Evolutionary conservation across 805 yeast species (phyloP).

Genomic region (Pichia insulana): DNA sequence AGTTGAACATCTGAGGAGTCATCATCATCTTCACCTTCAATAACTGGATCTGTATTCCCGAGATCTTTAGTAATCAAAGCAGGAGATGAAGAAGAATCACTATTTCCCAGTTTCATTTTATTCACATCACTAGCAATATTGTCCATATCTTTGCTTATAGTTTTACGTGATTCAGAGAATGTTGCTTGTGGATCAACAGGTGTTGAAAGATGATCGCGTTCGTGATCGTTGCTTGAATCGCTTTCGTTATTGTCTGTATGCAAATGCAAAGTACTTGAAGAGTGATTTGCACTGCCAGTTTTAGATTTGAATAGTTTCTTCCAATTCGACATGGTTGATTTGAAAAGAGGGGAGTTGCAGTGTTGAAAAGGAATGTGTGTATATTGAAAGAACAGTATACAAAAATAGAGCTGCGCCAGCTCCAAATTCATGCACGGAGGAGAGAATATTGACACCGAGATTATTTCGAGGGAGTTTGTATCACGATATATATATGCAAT

Average conservation of each 20-base stretch:
- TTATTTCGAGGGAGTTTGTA: too few species aligned
- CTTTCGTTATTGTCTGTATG: not conserved
- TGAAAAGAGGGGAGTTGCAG: too few species aligned
- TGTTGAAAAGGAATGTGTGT: too few species aligned
- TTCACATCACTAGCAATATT: constrained; percentile 2
- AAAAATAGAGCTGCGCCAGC: too few species aligned
- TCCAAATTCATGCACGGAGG: too few species aligned
- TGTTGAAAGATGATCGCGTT: constrained; percentile 12
- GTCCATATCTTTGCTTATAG: constrained; percentile 3
- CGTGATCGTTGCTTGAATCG: not conserved
- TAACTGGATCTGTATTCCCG: constrained; percentile 27
- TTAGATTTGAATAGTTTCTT: constrained; percentile 23
- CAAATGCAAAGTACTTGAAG: too few species aligned
- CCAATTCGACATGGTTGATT: constrained; percentile 24
- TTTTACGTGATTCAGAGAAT: constrained; percentile 5
- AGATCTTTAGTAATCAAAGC: constrained; percentile 20
- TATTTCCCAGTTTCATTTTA: constrained; percentile 3
- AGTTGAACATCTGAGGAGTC: too few species aligned
- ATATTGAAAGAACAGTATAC: too few species aligned
- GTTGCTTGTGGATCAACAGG: constrained; percentile 13
- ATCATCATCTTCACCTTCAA: constrained; percentile 17
- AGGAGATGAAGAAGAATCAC: constrained; percentile 10
- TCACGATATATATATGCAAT: too few species aligned
- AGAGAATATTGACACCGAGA: too few species aligned
- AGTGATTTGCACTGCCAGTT: constrained; percentile 2